Evolutionary conservation across 306 rosid genomes (phyloP).

Genomic region (Cicer judaicum): DNA sequence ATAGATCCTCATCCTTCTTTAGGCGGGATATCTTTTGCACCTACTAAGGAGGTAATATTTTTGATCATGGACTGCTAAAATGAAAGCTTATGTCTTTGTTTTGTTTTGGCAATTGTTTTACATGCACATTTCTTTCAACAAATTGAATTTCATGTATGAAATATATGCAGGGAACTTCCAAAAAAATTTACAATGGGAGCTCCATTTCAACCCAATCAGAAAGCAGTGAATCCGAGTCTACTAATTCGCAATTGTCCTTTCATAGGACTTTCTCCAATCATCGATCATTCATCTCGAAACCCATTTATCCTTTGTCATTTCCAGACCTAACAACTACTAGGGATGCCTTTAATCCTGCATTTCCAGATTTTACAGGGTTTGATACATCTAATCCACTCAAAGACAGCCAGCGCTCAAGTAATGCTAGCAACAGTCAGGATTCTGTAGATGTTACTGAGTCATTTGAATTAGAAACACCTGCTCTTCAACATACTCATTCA

Average conservation of each 20-base stretch:
- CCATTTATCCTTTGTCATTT: slow-evolving; percentile 76
- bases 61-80: slow-evolving; percentile 14
- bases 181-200: slow-evolving; percentile 59
- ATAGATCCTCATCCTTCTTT: slow-evolving; percentile 66
- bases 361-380: slow-evolving; percentile 57
- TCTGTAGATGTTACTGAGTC: slow-evolving; percentile 74
- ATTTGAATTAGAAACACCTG: slow-evolving; percentile 65
- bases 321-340: slow-evolving; percentile 54
- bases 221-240: slow-evolving; percentile 74
- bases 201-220: slow-evolving; percentile 69
- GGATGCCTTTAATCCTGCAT: slow-evolving; percentile 58
- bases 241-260: slow-evolving; percentile 58
- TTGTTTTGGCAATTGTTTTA: slow-evolving; percentile 3
- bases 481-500: slow-evolving; percentile 43
- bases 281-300: slow-evolving; percentile 83
- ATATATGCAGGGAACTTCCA: slow-evolving; percentile 76
- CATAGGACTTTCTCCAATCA: slow-evolving; percentile 61
- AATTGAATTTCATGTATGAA: slow-evolving; percentile 26
- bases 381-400: slow-evolving; percentile 63
- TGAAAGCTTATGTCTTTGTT: neutral
- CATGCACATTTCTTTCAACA: slow-evolving; percentile 26
- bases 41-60: slow-evolving; percentile 72
- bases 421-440: slow-evolving; percentile 81
- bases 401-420: slow-evolving; percentile 72
- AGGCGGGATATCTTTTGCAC: slow-evolving; percentile 56